Conservation (phyloP, 225 moss, liverwort and hornwort species). For the Physcomitrium patens region DNA sequence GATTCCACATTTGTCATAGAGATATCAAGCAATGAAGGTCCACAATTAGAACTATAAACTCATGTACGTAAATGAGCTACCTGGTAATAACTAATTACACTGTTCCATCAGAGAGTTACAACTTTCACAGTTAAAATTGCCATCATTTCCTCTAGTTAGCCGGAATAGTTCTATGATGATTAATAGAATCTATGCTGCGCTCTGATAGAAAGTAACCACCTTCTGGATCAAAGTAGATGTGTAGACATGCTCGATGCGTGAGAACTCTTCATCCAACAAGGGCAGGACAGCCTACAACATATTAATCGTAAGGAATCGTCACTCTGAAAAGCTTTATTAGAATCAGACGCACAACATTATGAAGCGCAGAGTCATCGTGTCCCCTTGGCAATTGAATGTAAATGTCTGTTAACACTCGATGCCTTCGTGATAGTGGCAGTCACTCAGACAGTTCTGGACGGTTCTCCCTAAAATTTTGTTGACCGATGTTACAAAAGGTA, state of each 20-base stretch:
- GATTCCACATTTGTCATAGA: no score
- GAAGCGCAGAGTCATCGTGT: not conserved
- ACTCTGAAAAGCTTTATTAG: not conserved
- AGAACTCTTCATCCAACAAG: conserved; percentile 92
- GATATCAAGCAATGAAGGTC: no score
- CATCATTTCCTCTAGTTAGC: conserved; percentile 82
- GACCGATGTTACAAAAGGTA: conserved; percentile 85
- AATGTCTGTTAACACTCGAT: not conserved
- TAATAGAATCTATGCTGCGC: conserved; percentile 77
- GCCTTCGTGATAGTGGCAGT: conserved; percentile 97
- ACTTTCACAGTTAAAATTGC: no score
- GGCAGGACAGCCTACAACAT: conserved; percentile 75
- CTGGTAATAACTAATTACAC: no score
- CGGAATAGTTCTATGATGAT: conserved; percentile 96
- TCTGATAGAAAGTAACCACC: conserved; percentile 83
- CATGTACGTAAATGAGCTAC: no score
- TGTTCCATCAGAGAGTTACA: no score
- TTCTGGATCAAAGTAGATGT: conserved; percentile 97
- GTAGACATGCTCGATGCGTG: conserved; percentile 88
- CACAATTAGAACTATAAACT: no score
- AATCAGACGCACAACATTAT: conserved; percentile 4
- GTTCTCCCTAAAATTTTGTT: conserved; percentile 67
- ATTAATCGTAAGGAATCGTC: not conserved
- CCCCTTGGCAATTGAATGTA: not conserved
- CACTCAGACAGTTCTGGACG: conserved; percentile 86